Base-by-base conservation (phyloP, 148 eudicot genomes). In the Suaeda aralocaspica region DNA sequence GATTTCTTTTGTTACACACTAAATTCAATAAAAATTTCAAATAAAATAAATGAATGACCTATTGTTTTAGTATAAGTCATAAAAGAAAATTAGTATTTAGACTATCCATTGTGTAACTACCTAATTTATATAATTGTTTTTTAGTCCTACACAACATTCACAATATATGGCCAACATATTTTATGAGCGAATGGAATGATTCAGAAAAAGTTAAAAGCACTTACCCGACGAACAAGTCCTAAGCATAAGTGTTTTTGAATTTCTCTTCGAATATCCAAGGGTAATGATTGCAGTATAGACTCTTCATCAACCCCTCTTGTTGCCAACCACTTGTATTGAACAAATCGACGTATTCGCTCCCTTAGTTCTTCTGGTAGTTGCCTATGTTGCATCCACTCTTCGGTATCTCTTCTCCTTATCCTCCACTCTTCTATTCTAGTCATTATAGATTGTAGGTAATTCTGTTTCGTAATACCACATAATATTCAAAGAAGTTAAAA, bases 301-400 rank as follows among this genome's bases (percentile, higher is more conserved):
- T 91, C 90, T 85, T 91, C 97, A n/a, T 89, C 89, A 15, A 94
- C 99, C 45, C 99, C 99, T 86, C 97, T 82, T 11, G 97, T 91
- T 36, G 99, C 95, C 25, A 87, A 82, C 97, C 97, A 94, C 59
- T 91, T 83, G 72, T 89, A 94, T 58, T 94, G 99, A 72, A 84
- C 96, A 78, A 89, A 94, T 26, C 90, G 83, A 29, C 99, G 88
- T 29, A 94, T 82, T 28, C 96, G 91, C 49, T 91, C 83, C 80
- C 89, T 87, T 66, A 94, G 81, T 22, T 91, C 91, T 16, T 76
- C 90, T 29, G 97, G 99, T 15, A 94, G 77, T 76, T 94, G 92
- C 22, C 94, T 78, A 70, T 91, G 97, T 76, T 87, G 86, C 97
- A 91, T 91, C 97, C 97, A 91, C 34, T 91, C 97, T 72, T 91